Evolutionary conservation across 768 basidiomycete species (phyloP).

Genomic region (Pleurotus tuoliensis): DNA sequence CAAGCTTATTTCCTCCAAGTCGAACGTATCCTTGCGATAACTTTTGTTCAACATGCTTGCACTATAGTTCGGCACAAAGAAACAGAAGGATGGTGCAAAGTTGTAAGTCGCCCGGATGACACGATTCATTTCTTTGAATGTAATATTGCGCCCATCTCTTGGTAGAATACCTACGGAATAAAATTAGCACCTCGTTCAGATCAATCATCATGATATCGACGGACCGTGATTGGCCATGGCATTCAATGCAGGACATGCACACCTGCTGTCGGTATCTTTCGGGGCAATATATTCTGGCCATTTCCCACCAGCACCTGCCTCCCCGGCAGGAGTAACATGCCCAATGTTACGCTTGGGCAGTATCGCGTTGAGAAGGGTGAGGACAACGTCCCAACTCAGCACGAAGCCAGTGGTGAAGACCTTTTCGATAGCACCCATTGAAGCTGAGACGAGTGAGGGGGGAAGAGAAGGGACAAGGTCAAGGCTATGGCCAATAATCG

Average conservation of each 20-base stretch:
- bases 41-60: slow-evolving; percentile 54
- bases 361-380: slow-evolving; percentile 50
- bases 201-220: slow-evolving; percentile 28
- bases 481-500: too few species aligned
- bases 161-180: slow-evolving; percentile 55
- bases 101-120: slow-evolving; percentile 60
- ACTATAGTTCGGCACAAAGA: slow-evolving; percentile 58
- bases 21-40: slow-evolving; percentile 57
- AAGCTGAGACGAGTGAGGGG: background rate
- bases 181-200: background rate
- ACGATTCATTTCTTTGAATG: slow-evolving; percentile 45
- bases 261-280: slow-evolving; percentile 61
- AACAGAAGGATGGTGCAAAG: slow-evolving; percentile 64
- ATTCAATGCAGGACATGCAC: slow-evolving; percentile 73
- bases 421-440: background rate
- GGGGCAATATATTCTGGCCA: slow-evolving; percentile 70
- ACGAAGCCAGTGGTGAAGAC: slow-evolving; percentile 16
- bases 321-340: slow-evolving; percentile 49
- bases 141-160: slow-evolving; percentile 64
- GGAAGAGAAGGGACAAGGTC: background rate
- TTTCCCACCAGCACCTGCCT: slow-evolving; percentile 52
- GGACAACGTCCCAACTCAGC: slow-evolving; percentile 47
- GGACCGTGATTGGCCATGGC: slow-evolving; percentile 82
- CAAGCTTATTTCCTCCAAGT: slow-evolving; percentile 62
- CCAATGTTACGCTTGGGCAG: slow-evolving; percentile 47